Base-by-base conservation (phyloP, 2,329 filamentous ascomycete species). In the Microcyclospora tardicrescens region DNA sequence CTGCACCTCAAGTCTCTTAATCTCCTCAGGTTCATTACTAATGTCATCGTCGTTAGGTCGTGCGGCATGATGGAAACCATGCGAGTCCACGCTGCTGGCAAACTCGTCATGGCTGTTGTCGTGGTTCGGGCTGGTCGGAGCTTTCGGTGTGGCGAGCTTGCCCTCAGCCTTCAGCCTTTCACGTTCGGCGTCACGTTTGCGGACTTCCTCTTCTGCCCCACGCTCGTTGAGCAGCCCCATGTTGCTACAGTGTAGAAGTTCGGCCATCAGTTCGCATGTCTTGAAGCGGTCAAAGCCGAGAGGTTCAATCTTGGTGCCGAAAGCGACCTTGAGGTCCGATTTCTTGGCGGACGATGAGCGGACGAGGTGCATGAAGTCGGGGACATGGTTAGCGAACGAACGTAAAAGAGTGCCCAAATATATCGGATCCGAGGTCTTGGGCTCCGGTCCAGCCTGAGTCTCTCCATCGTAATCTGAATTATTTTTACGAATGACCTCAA, bases 381-480 rank as follows among this genome's bases (percentile, higher is more conserved):
- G 87, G 11, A 98, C 85, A 54, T 91, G 82, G 49, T 83, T 75
- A 11, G 87, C 89, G 54, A 98, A 98, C 46, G 89, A 71, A 35
- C 89, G 78, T 28, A 98, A 72, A 6, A 98, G 70, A 1, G 82
- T 91, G 15, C 91, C 91, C 0, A 98, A 74, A 56, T 96, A 98
- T 51, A 98, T 98, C 3, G 91, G 91, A 54, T 98, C 91, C 37
- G 86, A 89, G 0, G 89, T 89, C 39, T 79, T 69, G 2, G 82
- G 75, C 47, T 83, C 83, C 19, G 83, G 77, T 42, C 86, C 84
- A 35, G 81, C 77, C 44, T 87, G 79, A 51, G 87, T 83, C 51
- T 96, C 91, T 1, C 91, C 81, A 51, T 98, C 91, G 58, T 98
- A 98, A 61, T 98, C 91, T 0, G 91, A 96, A 60, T 98, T 98